These are phyloP conservation scores for Selaginella tamariscina DNA, from an alignment of 75 land plant species.

Conservation along the genomic window DNA sequence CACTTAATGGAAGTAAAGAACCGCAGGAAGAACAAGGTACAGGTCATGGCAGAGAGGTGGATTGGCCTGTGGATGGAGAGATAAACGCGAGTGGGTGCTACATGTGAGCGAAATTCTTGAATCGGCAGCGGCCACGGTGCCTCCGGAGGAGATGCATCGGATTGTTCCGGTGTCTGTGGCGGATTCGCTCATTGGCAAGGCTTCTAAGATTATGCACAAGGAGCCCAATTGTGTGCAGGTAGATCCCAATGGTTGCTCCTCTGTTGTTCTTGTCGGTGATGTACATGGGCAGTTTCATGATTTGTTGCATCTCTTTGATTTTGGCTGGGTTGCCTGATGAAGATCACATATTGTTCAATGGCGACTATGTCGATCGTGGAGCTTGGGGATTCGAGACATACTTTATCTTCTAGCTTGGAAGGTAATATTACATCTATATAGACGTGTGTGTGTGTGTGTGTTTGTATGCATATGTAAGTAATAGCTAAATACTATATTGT, in stretches of 20 bases:
- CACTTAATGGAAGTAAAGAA: too few relatives aligned
- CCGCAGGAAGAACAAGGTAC: too few relatives aligned
- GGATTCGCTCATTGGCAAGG: constrained; percentile 42
- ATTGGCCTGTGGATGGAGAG: constrained; percentile 50
- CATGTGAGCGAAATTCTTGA: constrained; percentile 43
- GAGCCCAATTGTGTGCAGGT: constrained; percentile 71
- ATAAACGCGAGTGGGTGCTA: constrained; percentile 44
- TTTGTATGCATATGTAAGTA: too few relatives aligned
- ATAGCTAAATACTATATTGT: too few relatives aligned
- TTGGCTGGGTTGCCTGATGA: constrained; percentile 62
- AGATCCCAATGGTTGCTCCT: constrained; percentile 15
- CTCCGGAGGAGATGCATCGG: constrained; percentile 43
- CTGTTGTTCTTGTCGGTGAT: constrained; percentile 81
- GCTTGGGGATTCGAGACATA: constrained; percentile 97
- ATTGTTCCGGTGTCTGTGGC: constrained; percentile 51
- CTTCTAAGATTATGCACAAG: constrained; percentile 64
- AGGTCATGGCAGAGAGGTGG: too few relatives aligned
- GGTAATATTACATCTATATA: too few relatives aligned
- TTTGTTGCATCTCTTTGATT: constrained; percentile 39
- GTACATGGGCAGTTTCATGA: constrained; percentile 96
- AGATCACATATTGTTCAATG: constrained; percentile 65
- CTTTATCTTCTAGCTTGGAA: constrained; percentile 74
- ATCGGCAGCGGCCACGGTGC: constrained; percentile 44
- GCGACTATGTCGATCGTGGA: constrained; percentile 91
- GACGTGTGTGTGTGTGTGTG: too few relatives aligned